Percentiles rank a stretch among this genome's conserved stretches.
phyloP scores from a whole-genome alignment of 2,329 filamentous ascomycete species.

The Proliferodiscus dingleyae region DNA sequence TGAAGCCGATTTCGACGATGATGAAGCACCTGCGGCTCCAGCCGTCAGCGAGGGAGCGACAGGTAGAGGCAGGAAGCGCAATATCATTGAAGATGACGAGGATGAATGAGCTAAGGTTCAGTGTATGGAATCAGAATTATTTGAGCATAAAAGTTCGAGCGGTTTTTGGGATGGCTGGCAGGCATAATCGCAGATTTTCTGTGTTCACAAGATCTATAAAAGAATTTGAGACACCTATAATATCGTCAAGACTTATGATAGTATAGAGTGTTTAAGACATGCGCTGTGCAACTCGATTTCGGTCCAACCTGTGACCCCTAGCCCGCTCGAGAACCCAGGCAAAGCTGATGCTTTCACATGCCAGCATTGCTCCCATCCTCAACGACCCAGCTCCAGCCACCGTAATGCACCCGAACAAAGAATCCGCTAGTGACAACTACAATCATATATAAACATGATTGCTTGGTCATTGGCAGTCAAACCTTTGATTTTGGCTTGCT shows the following conservation, averaged over 20 bases:
- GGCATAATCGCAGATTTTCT: no score
- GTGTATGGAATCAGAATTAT: neutral
- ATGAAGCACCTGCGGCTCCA: constrained; percentile 34
- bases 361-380: neutral
- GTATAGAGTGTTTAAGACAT: no score
- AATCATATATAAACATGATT: neutral
- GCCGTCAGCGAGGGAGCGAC: constrained; percentile 34
- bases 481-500: neutral
- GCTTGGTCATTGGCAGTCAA: neutral
- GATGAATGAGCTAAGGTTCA: constrained; percentile 35
- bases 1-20: constrained; percentile 51
- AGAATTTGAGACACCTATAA: neutral
- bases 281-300: no score
- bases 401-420: neutral
- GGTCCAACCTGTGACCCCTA: no score
- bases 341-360: no score
- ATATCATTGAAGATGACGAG: constrained; percentile 58
- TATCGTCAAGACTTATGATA: no score
- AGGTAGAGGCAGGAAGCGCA: constrained; percentile 44
- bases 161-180: neutral
- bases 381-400: neutral
- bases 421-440: no score
- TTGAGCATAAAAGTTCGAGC: neutral
- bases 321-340: no score
- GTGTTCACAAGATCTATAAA: neutral